Percentiles rank a stretch among this genome's conserved stretches.
These are phyloP conservation scores for Boletus rubroflammeus DNA, from an alignment of 768 basidiomycete genomes.

Conservation along the genomic window DNA sequence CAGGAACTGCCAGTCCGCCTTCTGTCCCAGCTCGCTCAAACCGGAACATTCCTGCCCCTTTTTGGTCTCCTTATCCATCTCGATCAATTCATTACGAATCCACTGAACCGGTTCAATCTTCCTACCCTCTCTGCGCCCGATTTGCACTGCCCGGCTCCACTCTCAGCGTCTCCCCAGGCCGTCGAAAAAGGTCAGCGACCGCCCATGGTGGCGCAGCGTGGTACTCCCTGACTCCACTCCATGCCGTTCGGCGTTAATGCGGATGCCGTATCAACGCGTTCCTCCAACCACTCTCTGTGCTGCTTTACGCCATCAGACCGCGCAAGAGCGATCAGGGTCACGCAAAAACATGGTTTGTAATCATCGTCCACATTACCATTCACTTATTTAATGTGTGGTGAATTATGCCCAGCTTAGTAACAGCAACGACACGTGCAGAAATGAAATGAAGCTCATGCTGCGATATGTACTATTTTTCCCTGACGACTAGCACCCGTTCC, in stretches of 20 bases:
- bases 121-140: not conserved
- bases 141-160: constrained; percentile 17
- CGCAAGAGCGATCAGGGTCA: constrained; percentile 20
- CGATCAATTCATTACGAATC: constrained; percentile 17
- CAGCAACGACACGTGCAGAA: constrained; percentile 1
- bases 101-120: constrained; percentile 11
- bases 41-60: constrained; percentile 10
- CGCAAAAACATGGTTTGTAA: not conserved
- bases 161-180: constrained; percentile 6
- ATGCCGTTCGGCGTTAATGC: constrained; percentile 18
- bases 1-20: constrained; percentile 26
- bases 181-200: not conserved
- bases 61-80: constrained; percentile 22
- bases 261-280: constrained; percentile 13
- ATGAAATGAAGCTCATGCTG: constrained; percentile 7
- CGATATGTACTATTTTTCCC: constrained; percentile 2
- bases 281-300: not conserved
- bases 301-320: constrained; percentile 10
- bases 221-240: not conserved
- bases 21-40: constrained; percentile 26
- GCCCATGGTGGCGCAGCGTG: constrained; percentile 2
- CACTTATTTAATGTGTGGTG: constrained; percentile 4
- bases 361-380: not conserved
- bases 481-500: not conserved
- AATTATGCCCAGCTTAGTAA: not conserved